phyloP scores from a whole-genome alignment of 2,329 filamentous ascomycete species.

The Fusarium sp. region DNA sequence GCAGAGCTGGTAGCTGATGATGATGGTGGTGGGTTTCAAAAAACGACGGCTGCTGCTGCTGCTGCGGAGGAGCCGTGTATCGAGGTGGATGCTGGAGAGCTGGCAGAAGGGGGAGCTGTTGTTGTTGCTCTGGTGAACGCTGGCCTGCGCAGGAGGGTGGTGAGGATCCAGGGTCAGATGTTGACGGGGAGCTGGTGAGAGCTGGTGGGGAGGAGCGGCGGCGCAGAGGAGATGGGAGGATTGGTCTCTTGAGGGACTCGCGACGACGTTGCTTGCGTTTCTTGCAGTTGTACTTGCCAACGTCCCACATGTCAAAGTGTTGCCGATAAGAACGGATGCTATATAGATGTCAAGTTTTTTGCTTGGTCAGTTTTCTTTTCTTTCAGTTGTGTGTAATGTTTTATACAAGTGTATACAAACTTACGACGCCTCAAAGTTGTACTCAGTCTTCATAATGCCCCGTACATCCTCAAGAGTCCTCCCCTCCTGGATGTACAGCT shows the following conservation, averaged over 20 bases:
- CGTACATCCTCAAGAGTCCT: constrained; percentile 54
- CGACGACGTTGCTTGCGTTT: constrained; percentile 39
- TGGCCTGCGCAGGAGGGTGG: constrained; percentile 19
- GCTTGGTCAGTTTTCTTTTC: constrained; percentile 2
- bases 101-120: constrained; percentile 31
- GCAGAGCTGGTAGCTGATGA: neutral
- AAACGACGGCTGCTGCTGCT: neutral
- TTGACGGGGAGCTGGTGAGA: neutral
- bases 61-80: neutral
- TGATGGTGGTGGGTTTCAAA: constrained; percentile 1
- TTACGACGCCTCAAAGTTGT: constrained; percentile 56
- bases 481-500: constrained; percentile 53
- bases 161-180: constrained; percentile 1
- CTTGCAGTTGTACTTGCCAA: constrained; percentile 60
- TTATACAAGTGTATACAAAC: constrained; percentile 28
- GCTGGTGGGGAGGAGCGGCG: constrained; percentile 28
- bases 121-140: constrained; percentile 32
- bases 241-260: constrained; percentile 5
- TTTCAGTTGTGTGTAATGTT: neutral
- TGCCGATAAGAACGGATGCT: constrained; percentile 60
- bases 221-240: constrained; percentile 31
- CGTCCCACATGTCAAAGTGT: constrained; percentile 57
- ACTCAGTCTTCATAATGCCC: constrained; percentile 50
- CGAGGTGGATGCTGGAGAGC: constrained; percentile 6
- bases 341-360: neutral